Evolutionary conservation across 169 alveolate species (phyloP).

Genomic region (Cryptosporidium andersoni): DNA sequence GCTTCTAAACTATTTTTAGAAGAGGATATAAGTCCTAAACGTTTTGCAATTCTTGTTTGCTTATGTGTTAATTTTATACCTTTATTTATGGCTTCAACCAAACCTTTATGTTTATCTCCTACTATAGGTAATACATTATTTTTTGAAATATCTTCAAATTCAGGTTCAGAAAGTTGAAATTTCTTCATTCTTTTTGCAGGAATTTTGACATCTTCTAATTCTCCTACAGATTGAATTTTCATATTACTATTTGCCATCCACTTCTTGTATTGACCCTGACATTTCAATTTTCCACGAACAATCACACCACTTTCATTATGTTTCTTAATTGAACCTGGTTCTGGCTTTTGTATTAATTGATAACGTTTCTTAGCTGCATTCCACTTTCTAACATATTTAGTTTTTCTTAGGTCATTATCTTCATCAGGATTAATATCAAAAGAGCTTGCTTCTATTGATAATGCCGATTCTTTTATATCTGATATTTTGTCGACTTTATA

Average conservation of each 20-base stretch:
- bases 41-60: constrained; percentile 59
- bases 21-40: constrained; percentile 1
- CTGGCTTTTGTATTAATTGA: constrained; percentile 67
- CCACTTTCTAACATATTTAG: constrained; percentile 75
- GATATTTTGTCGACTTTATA: constrained; percentile 61
- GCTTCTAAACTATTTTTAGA: neutral
- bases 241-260: constrained; percentile 76
- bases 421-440: constrained; percentile 78
- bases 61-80: constrained; percentile 74
- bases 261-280: constrained; percentile 73
- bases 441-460: constrained; percentile 69
- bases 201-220: constrained; percentile 71
- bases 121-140: constrained; percentile 7
- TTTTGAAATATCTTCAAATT: neutral
- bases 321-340: constrained; percentile 36
- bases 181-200: neutral
- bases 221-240: constrained; percentile 76
- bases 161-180: neutral
- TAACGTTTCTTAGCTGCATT: constrained; percentile 73
- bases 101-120: constrained; percentile 70
- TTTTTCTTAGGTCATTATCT: constrained; percentile 74
- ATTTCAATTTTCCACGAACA: constrained; percentile 31
- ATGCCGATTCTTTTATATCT: constrained; percentile 10
- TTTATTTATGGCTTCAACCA: constrained; percentile 72
- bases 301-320: constrained; percentile 58